phyloP scores from a whole-genome alignment of 495 filamentous ascomycete genomes.

The Talaromyces nanjingensis region DNA sequence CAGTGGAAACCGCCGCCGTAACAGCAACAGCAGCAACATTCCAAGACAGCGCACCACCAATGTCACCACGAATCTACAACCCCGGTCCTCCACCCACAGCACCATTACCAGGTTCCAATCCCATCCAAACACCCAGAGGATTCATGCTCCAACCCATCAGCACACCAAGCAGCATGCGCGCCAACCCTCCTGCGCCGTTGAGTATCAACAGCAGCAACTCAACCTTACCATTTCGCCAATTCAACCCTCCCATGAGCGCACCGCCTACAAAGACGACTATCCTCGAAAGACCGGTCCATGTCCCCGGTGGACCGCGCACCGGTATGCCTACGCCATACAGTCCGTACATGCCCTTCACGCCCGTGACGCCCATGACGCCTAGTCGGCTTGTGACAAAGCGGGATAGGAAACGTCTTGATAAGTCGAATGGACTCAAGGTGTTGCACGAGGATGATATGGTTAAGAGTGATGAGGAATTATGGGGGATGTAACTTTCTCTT shows the following conservation, averaged over 20 bases:
- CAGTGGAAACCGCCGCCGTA: constrained; percentile 16
- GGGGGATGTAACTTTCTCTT: constrained; percentile 33
- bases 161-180: constrained; percentile 14
- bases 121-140: constrained; percentile 12
- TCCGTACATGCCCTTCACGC: constrained; percentile 88
- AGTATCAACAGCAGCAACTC: constrained; percentile 23
- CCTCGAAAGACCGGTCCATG: constrained; percentile 56
- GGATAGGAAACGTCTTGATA: constrained; percentile 56
- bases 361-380: constrained; percentile 81
- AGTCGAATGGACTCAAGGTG: constrained; percentile 31
- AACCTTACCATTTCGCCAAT: constrained; percentile 19
- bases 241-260: constrained; percentile 41
- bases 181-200: constrained; percentile 28
- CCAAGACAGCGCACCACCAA: constrained; percentile 40
- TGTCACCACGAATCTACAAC: constrained; percentile 52
- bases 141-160: constrained; percentile 14
- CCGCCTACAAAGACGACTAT: constrained; percentile 72
- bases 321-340: constrained; percentile 77
- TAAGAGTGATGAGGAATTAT: constrained; percentile 48
- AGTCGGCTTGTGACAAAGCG: constrained; percentile 63
- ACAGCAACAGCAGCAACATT: constrained; percentile 22
- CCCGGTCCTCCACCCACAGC: constrained; percentile 47
- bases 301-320: constrained; percentile 56
- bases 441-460: constrained; percentile 43
- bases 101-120: constrained; percentile 19